phyloP scores from a whole-genome alignment of 305 asterid species.

The Fraxinus angustifolia region DNA sequence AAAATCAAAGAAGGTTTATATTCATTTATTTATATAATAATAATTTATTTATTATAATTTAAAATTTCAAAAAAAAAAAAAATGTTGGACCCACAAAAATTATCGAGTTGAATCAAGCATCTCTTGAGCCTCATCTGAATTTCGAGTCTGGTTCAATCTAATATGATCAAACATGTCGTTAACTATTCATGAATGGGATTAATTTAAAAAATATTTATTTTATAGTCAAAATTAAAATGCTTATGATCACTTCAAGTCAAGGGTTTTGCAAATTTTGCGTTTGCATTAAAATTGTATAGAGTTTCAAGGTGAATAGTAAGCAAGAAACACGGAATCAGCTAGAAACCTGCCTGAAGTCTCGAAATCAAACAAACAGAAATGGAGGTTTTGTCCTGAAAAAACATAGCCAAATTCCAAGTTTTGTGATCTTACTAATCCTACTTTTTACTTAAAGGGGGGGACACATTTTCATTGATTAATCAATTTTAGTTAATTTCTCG shows the following conservation, averaged over 20 bases:
- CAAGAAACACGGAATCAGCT: background rate
- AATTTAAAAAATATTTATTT: background rate
- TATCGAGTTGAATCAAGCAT: too few relatives aligned
- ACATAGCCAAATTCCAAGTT: background rate
- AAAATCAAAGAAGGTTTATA: too few relatives aligned
- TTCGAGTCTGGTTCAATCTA: too few relatives aligned
- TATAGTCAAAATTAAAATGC: background rate
- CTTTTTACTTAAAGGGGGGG: background rate
- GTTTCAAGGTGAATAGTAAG: background rate
- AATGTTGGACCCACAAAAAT: too few relatives aligned
- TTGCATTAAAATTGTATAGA: background rate
- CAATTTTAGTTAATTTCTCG: background rate
- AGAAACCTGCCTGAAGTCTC: background rate
- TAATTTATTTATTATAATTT: too few relatives aligned
- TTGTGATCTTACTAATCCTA: background rate
- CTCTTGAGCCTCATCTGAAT: too few relatives aligned
- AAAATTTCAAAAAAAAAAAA: too few relatives aligned
- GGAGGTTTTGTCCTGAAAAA: background rate
- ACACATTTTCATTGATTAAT: background rate
- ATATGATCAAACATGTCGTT: too few relatives aligned
- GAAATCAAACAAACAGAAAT: background rate
- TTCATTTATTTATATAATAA: too few relatives aligned
- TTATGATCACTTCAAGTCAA: background rate
- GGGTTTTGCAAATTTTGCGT: background rate
- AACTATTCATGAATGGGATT: background rate